Evolutionary conservation across 2,329 filamentous ascomycete species (phyloP).

Genomic region (Hortaea werneckii): DNA sequence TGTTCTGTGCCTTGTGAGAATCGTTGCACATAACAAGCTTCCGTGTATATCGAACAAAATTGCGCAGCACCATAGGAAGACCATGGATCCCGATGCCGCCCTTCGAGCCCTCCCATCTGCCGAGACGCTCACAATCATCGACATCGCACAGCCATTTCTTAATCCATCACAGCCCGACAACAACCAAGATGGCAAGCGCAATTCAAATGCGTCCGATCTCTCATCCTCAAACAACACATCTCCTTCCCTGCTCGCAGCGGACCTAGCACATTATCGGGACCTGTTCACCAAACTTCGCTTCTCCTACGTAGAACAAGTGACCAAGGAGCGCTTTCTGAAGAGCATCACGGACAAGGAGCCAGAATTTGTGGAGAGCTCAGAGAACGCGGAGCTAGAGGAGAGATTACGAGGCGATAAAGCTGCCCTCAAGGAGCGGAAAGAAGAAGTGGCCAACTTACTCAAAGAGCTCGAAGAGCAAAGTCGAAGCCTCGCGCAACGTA

Average conservation of each 20-base stretch:
- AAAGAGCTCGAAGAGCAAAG: constrained; percentile 58
- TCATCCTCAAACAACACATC: constrained; percentile 40
- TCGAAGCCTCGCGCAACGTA: constrained; percentile 45
- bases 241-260: constrained; percentile 59
- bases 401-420: constrained; percentile 62
- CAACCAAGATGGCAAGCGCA: not conserved
- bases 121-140: constrained; percentile 5
- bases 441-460: constrained; percentile 64
- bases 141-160: constrained; percentile 6
- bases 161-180: not conserved
- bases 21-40: too few relatives aligned
- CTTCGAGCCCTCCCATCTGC: not conserved
- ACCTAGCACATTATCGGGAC: constrained; percentile 85
- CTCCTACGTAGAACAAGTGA: constrained; percentile 95
- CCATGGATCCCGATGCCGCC: not conserved
- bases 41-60: too few relatives aligned
- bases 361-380: constrained; percentile 67
- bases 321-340: constrained; percentile 94
- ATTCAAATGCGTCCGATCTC: constrained; percentile 5
- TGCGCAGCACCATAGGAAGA: not conserved
- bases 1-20: too few relatives aligned
- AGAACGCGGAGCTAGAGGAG: constrained; percentile 69
- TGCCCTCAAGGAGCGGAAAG: constrained; percentile 68
- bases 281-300: constrained; percentile 94
- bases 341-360: constrained; percentile 86